A percentile compares a stretch with the other conserved stretches of the same genome.
phyloP scores from a whole-genome alignment of 1,284 basidiomycete genomes.

The Irpex sp. region DNA sequence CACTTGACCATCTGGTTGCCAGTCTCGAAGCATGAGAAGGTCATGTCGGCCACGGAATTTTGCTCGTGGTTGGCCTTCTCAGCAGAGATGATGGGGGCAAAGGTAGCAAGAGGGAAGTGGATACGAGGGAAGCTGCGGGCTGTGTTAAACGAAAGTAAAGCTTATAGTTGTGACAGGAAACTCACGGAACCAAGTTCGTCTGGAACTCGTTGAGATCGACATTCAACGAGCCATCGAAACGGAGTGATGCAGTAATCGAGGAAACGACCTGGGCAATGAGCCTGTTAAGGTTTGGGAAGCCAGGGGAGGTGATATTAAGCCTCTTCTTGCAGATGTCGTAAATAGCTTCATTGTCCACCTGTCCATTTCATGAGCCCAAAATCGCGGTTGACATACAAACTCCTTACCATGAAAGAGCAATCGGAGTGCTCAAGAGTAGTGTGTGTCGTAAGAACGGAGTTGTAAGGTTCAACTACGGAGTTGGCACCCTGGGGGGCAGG shows the following conservation, averaged over 20 bases:
- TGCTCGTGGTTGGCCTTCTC: slow-evolving; percentile 85
- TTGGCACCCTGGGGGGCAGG: slow-evolving; percentile 93
- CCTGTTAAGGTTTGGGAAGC: slow-evolving; percentile 87
- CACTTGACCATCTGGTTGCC: slow-evolving; percentile 92
- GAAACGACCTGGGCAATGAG: slow-evolving; percentile 91
- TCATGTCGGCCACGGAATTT: slow-evolving; percentile 93
- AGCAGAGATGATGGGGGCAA: slow-evolving; percentile 85
- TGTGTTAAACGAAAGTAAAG: neutral
- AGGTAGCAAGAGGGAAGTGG: slow-evolving; percentile 90
- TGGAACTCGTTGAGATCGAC: slow-evolving; percentile 86
- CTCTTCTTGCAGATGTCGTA: slow-evolving; percentile 96
- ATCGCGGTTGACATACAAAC: neutral
- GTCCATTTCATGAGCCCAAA: slow-evolving; percentile 8
- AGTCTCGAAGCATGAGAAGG: slow-evolving; percentile 90
- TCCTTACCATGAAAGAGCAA: slow-evolving; percentile 93
- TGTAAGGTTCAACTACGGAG: slow-evolving; percentile 99
- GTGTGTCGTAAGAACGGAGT: slow-evolving; percentile 98
- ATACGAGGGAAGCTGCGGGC: slow-evolving; percentile 63
- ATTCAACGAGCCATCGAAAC: slow-evolving; percentile 80
- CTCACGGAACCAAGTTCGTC: slow-evolving; percentile 71
- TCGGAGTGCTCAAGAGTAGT: slow-evolving; percentile 99
- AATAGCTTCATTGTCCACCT: slow-evolving; percentile 92
- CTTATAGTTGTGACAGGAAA: slow-evolving; percentile 12
- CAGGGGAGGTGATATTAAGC: slow-evolving; percentile 75
- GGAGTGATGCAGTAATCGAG: slow-evolving; percentile 79